A percentile compares a stretch with the other conserved stretches of the same genome.
These are phyloP conservation scores for Diophrys appendiculata DNA, from an alignment of 73 alveolate genomes.

Conservation along the genomic window DNA sequence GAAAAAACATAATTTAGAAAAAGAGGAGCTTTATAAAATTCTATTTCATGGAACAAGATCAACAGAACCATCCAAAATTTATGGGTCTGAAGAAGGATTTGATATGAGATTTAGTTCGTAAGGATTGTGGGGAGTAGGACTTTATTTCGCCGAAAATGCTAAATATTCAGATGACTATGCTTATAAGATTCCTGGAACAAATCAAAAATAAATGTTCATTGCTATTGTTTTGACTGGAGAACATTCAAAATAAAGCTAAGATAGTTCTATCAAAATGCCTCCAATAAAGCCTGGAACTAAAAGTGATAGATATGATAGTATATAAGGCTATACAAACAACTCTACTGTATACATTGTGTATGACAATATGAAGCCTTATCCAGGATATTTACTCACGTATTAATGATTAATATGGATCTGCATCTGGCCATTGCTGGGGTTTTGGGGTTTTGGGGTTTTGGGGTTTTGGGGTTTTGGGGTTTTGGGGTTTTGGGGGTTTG, in stretches of 20 bases:
- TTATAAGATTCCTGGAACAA: neutral
- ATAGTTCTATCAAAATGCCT: conserved; percentile 41
- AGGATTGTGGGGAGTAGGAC: conserved; percentile 67
- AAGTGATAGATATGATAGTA: conserved; percentile 20
- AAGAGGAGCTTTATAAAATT: neutral
- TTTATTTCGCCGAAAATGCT: conserved; percentile 34
- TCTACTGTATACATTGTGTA: conserved; percentile 33
- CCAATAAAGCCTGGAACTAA: neutral
- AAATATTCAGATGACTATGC: neutral
- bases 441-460: no score
- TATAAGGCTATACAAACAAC: conserved; percentile 28
- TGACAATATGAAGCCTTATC: conserved; percentile 45
- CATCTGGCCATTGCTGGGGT: no score
- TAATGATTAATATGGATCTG: no score
- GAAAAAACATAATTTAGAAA: neutral
- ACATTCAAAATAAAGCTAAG: neutral
- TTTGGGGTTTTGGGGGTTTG: no score
- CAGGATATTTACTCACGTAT: conserved; percentile 51
- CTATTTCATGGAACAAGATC: conserved; percentile 32
- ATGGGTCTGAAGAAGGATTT: conserved; percentile 26
- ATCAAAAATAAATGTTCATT: conserved; percentile 27
- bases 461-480: no score
- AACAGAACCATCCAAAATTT: conserved; percentile 3
- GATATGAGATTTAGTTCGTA: conserved; percentile 18
- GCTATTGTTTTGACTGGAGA: conserved; percentile 32